A percentile compares a stretch with the other conserved stretches of the same genome.
Evolutionary conservation across 2,329 filamentous ascomycete genomes (phyloP).

Genomic region (Fusarium verticillioides): DNA sequence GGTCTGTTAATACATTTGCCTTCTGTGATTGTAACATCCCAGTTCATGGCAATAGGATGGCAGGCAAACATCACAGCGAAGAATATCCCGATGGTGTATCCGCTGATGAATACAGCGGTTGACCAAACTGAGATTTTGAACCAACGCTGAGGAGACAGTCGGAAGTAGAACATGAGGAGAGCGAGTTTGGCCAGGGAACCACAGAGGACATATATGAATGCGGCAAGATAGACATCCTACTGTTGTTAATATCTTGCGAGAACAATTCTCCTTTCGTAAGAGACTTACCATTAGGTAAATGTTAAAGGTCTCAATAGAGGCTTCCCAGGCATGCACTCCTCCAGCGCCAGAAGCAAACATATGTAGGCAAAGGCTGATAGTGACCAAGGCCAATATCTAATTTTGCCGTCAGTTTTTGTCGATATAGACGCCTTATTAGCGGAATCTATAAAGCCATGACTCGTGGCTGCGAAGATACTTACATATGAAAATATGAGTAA

Average conservation of each 20-base stretch:
- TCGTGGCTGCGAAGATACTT: background rate
- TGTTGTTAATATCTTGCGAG: background rate
- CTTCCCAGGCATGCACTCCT: constrained; percentile 49
- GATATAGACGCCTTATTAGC: background rate
- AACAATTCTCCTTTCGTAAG: rapidly evolving
- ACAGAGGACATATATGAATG: constrained; percentile 49
- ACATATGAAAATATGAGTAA: constrained; percentile 35
- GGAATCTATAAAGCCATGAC: background rate
- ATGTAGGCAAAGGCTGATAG: constrained; percentile 37
- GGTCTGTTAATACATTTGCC: constrained; percentile 58
- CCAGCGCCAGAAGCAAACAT: constrained; percentile 44
- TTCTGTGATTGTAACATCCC: constrained; percentile 44
- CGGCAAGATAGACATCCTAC: constrained; percentile 44
- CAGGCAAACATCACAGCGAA: constrained; percentile 53
- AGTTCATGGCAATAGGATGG: constrained; percentile 47
- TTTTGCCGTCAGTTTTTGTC: background rate
- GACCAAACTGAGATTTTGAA: constrained; percentile 48
- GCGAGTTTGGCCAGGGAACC: constrained; percentile 52
- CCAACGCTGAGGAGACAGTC: constrained; percentile 50
- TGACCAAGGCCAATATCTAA: constrained; percentile 31
- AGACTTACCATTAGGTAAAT: constrained; percentile 39
- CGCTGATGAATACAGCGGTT: constrained; percentile 45
- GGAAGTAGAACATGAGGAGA: constrained; percentile 53
- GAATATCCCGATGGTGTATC: constrained; percentile 49
- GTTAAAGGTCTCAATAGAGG: constrained; percentile 43